These are phyloP conservation scores for Entomortierella beljakovae DNA, from an alignment of 192 early-diverging fungal genomes.

Conservation along the genomic window DNA sequence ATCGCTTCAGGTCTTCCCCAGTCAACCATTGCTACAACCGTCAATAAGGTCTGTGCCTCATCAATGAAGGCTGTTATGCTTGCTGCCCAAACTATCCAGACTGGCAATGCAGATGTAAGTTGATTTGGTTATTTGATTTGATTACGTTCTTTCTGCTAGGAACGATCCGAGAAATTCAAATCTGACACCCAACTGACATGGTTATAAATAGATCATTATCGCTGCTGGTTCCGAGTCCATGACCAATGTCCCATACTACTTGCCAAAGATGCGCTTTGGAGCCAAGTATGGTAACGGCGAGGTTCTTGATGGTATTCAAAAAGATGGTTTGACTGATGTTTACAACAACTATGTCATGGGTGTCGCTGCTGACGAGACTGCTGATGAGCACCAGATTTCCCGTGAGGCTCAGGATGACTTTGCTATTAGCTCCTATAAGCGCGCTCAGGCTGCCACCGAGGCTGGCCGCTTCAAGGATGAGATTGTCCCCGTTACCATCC, in stretches of 20 bases:
- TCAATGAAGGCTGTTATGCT: slow-evolving; percentile 85
- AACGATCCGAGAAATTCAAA: too few species aligned
- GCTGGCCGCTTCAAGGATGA: slow-evolving; percentile 72
- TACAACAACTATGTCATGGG: slow-evolving; percentile 83
- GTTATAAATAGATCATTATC: slow-evolving; percentile 60
- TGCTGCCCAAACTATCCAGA: slow-evolving; percentile 79
- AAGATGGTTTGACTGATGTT: slow-evolving; percentile 82
- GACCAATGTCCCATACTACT: slow-evolving; percentile 86
- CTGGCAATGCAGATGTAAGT: slow-evolving; percentile 75
- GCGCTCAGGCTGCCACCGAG: slow-evolving; percentile 75
- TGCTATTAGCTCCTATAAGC: slow-evolving; percentile 81
- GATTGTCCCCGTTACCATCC: slow-evolving; percentile 77
- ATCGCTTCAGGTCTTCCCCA: slow-evolving; percentile 77
- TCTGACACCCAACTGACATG: background rate
- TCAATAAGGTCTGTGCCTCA: slow-evolving; percentile 89
- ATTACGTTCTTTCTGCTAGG: too few species aligned
- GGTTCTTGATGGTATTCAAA: slow-evolving; percentile 80
- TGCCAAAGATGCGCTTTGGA: slow-evolving; percentile 82
- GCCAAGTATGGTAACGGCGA: slow-evolving; percentile 79
- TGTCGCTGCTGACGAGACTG: slow-evolving; percentile 83
- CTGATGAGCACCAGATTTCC: slow-evolving; percentile 78
- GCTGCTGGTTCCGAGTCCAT: slow-evolving; percentile 86
- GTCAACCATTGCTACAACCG: slow-evolving; percentile 75
- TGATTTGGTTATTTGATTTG: background rate
- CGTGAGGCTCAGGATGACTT: slow-evolving; percentile 87